phyloP scores from a whole-genome alignment of 2,329 filamentous ascomycete species.

The Waltergamsia citrina region DNA sequence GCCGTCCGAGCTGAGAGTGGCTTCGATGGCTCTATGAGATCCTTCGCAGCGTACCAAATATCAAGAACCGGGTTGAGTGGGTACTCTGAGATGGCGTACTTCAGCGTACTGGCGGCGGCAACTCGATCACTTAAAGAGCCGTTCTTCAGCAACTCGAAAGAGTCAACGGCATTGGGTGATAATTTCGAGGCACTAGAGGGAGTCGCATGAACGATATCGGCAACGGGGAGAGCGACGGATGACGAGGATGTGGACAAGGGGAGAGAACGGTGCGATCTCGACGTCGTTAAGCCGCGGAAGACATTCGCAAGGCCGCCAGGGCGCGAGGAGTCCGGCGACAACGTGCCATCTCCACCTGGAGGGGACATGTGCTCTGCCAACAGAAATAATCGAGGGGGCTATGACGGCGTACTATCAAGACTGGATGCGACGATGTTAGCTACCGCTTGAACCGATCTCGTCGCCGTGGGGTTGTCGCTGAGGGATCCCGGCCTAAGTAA shows the following conservation, averaged over 20 bases:
- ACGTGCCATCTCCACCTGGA: slow-evolving; percentile 45
- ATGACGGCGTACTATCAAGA: background rate
- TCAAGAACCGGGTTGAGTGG: slow-evolving; percentile 49
- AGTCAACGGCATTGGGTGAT: slow-evolving; percentile 41
- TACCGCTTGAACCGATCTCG: slow-evolving; percentile 2
- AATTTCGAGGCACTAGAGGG: slow-evolving; percentile 26
- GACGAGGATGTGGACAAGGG: slow-evolving; percentile 29
- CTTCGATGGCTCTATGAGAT: slow-evolving; percentile 51
- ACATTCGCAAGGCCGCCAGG: slow-evolving; percentile 51
- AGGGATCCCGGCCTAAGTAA: too few species aligned
- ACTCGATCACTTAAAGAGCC: slow-evolving; percentile 44
- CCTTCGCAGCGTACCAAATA: slow-evolving; percentile 58
- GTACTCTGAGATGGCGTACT: slow-evolving; percentile 46
- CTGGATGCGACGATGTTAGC: background rate
- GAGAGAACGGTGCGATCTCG: slow-evolving; percentile 42
- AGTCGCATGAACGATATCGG: slow-evolving; percentile 34
- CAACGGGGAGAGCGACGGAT: slow-evolving; percentile 25
- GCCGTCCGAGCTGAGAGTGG: slow-evolving; percentile 41
- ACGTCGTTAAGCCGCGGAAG: slow-evolving; percentile 51
- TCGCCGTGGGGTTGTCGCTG: too few species aligned
- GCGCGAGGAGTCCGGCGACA: slow-evolving; percentile 44
- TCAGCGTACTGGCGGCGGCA: slow-evolving; percentile 47
- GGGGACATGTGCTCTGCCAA: slow-evolving; percentile 47
- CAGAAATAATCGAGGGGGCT: background rate
- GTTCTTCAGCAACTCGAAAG: slow-evolving; percentile 44